phyloP scores from a whole-genome alignment of 176 grass and related monocot genomes.

The Juncus effusus region DNA sequence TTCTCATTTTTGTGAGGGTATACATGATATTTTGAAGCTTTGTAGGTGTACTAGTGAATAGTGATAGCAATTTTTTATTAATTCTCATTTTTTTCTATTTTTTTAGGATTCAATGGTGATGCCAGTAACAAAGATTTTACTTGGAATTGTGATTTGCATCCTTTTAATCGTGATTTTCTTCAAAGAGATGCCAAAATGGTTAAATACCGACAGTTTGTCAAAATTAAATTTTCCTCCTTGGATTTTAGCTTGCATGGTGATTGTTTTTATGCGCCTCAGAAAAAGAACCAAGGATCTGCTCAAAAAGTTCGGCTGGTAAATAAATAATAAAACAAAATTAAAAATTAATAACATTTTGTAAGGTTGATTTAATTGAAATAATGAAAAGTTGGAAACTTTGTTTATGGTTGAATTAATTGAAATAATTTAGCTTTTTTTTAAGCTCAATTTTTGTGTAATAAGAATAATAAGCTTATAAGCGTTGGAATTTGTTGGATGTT shows the following conservation, averaged over 20 bases:
- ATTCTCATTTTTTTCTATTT: too few species aligned
- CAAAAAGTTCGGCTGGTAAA: slow-evolving; percentile 77
- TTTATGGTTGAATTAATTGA: neutral
- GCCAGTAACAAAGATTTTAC: slow-evolving; percentile 73
- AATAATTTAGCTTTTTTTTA: too few species aligned
- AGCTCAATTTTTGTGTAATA: neutral
- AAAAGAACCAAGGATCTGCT: slow-evolving; percentile 85
- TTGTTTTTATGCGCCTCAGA: slow-evolving; percentile 62
- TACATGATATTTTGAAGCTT: too few species aligned
- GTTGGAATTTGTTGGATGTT: too few species aligned
- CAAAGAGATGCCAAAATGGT: slow-evolving; percentile 67
- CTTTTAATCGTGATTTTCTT: slow-evolving; percentile 47
- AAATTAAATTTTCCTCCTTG: slow-evolving; percentile 70
- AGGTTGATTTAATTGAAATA: neutral
- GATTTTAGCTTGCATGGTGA: slow-evolving; percentile 75
- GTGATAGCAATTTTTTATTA: too few species aligned
- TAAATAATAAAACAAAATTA: neutral
- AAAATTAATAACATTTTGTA: neutral
- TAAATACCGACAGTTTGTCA: slow-evolving; percentile 39
- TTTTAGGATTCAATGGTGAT: slow-evolving; percentile 80
- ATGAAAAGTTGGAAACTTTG: neutral
- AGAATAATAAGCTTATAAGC: too few species aligned
- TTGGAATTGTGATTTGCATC: slow-evolving; percentile 41
- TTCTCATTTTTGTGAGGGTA: too few species aligned
- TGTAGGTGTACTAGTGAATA: too few species aligned